These are phyloP conservation scores for Phytomonas sp. DNA, from an alignment of 208 protist genomes.

Conservation along the genomic window DNA sequence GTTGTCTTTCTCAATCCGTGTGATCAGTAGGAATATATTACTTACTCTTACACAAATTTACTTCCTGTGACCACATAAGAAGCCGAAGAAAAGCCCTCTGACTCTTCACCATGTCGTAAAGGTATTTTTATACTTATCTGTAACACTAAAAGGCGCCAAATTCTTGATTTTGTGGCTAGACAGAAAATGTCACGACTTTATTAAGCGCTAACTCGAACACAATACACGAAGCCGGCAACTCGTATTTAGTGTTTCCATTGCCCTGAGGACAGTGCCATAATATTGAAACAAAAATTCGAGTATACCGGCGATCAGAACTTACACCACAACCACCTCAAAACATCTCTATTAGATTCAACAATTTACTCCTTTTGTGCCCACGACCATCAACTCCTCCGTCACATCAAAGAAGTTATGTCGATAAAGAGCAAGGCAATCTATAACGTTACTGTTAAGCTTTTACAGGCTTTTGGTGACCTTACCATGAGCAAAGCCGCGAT, in stretches of 20 bases:
- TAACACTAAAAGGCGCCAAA: background rate
- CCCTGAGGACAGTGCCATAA: background rate
- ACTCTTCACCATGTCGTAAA: background rate
- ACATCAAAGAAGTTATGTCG: background rate
- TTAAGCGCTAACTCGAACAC: background rate
- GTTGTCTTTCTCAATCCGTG: background rate
- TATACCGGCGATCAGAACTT: background rate
- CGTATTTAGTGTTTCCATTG: background rate
- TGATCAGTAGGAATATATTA: background rate
- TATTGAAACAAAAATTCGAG: background rate
- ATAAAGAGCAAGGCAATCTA: background rate
- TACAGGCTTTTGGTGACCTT: background rate
- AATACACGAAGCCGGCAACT: background rate
- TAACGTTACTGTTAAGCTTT: background rate
- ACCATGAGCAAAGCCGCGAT: background rate
- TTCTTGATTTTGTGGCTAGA: background rate
- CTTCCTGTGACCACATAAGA: background rate
- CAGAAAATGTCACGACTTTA: background rate
- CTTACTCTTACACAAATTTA: background rate
- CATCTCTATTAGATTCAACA: background rate
- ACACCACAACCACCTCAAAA: background rate
- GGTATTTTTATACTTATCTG: background rate
- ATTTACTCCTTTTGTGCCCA: constrained; percentile 7
- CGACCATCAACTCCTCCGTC: constrained; percentile 11
- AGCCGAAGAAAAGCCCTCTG: background rate